Conservation (phyloP, 495 filamentous ascomycete species). For the Penicillium steckii region DNA sequence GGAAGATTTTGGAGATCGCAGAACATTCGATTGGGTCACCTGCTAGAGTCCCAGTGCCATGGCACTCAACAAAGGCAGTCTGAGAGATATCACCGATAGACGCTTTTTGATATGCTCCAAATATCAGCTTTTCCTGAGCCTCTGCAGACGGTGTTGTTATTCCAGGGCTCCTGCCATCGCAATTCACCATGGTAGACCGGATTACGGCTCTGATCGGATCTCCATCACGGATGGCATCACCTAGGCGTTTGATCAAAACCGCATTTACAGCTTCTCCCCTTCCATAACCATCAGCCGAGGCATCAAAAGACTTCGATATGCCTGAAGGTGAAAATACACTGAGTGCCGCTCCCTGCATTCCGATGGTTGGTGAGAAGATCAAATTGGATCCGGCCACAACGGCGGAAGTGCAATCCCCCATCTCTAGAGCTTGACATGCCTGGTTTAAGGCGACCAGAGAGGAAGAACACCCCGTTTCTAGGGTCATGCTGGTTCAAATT, state of each 20-base stretch:
- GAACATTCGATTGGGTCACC: background rate
- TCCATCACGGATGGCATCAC: conserved; percentile 29
- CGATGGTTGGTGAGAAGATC: conserved; percentile 14
- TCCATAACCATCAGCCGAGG: conserved; percentile 37
- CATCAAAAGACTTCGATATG: conserved; percentile 39
- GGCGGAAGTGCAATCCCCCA: conserved; percentile 9
- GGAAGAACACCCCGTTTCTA: conserved; percentile 55
- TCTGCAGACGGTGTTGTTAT: conserved; percentile 21
- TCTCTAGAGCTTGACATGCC: conserved; percentile 16
- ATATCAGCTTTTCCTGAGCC: conserved; percentile 27
- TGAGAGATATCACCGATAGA: conserved; percentile 12
- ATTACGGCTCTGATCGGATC: conserved; percentile 42
- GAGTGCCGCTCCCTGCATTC: conserved; percentile 8
- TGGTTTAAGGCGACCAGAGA: conserved; percentile 47
- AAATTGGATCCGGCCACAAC: conserved; percentile 8
- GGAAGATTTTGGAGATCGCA: background rate
- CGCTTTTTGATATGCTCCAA: conserved; percentile 23
- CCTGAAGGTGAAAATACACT: conserved; percentile 25
- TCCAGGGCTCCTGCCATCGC: conserved; percentile 26
- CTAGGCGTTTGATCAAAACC: conserved; percentile 33
- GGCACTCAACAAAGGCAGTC: conserved; percentile 24
- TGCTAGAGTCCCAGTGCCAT: conserved; percentile 2
- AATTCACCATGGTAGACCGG: conserved; percentile 45
- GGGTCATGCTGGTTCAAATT: conserved; percentile 34
- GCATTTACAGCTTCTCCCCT: conserved; percentile 36